These are phyloP conservation scores for Calonectria naviculata DNA, from an alignment of 2,329 filamentous ascomycete genomes.

Conservation along the genomic window DNA sequence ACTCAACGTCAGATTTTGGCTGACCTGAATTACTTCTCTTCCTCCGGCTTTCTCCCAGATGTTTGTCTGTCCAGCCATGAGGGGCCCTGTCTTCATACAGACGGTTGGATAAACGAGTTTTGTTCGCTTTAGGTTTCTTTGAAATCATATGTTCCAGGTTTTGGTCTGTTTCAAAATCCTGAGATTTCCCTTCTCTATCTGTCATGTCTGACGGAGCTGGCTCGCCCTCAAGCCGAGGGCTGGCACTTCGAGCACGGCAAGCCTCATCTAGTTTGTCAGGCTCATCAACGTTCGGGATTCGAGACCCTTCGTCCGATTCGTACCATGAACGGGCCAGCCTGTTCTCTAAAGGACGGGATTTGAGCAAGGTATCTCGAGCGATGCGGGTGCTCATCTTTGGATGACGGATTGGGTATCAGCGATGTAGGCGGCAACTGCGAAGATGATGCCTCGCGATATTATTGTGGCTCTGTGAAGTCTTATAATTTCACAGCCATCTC, in stretches of 20 bases:
- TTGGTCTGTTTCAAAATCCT: background rate
- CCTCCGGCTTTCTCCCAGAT: background rate
- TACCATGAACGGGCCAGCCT: background rate
- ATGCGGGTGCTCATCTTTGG: background rate
- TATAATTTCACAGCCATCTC: background rate
- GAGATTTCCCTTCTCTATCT: background rate
- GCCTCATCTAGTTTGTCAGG: slow-evolving; percentile 23
- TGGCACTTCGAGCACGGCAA: slow-evolving; percentile 14
- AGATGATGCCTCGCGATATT: background rate
- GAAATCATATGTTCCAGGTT: too few species aligned
- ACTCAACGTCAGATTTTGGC: slow-evolving; percentile 8
- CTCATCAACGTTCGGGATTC: slow-evolving; percentile 36
- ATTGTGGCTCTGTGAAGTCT: background rate
- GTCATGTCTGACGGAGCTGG: background rate
- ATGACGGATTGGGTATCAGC: too few species aligned
- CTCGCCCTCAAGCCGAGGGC: slow-evolving; percentile 20
- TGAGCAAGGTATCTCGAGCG: background rate
- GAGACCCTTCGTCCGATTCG: background rate
- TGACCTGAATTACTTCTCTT: slow-evolving; percentile 5
- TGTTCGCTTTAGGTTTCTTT: too few species aligned
- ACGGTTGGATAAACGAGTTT: slow-evolving; percentile 8
- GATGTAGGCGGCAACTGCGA: background rate
- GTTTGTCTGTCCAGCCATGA: background rate
- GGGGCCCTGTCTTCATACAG: slow-evolving; percentile 14
- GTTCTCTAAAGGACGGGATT: background rate